Base-by-base conservation (phyloP, 306 rosid species). In the Vigna trinervia region DNA sequence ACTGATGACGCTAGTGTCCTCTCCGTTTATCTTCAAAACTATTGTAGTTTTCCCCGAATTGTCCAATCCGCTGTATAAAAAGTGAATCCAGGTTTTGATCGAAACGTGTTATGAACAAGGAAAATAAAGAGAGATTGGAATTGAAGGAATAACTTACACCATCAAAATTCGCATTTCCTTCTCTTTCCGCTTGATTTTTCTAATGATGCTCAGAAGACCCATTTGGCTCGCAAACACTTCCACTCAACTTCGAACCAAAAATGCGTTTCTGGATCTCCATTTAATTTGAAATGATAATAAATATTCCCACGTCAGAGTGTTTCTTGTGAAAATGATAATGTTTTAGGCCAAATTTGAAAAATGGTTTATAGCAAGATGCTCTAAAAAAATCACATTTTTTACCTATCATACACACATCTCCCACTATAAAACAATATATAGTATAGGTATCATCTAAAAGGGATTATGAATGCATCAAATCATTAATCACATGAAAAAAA, bases 1-100 rank as follows among this genome's bases (percentile, higher is more conserved):
- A 76, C 97, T 94, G 41, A 94, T 92, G 45, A 94, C 92, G 36
- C 98, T 94, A 5, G 97, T 94, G 81, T 94, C 97, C 86, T 94
- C 98, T 41, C 96, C 97, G 41, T 90, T 94, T 53, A 94, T 94
- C 89, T 89, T 94, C 79, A 94, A 69, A 67, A 94, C 98, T 43
- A 94, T 92, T 20, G 98, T 92, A 4, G 98, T 92, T 86, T 92
- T 92, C 15, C 98, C 98, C 1, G 98, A 94, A 87, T 94, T 91
- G 80, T 92, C 98, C 76, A 94, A 90, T 32, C 98, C 98, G 12
- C 97, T 93, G 84, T 78, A 65, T 13, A 78, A 47, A 11, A 30
- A 64, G 3, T 52, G 13, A 30, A 14, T 28, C 26, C 15, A 53
- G 58, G 19, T 52, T 36, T 36, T 36, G 1, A 36, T 34, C 38